Percentiles rank a stretch among this genome's conserved stretches.
Evolutionary conservation across 495 filamentous ascomycete species (phyloP).

Genomic region (Penicillium verhagenii): DNA sequence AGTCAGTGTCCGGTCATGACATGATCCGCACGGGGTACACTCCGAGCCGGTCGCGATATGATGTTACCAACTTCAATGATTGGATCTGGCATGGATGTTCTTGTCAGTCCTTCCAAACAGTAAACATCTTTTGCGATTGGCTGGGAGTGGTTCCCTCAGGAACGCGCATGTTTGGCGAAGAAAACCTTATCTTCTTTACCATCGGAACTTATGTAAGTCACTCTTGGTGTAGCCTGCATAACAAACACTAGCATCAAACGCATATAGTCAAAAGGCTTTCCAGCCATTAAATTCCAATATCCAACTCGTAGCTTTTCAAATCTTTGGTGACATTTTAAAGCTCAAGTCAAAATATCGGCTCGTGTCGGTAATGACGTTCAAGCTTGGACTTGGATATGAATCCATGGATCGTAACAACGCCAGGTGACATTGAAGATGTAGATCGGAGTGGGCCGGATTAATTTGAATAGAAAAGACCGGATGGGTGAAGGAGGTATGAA

Average conservation of each 20-base stretch:
- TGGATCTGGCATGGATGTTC: background rate
- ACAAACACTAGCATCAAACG: too few relatives aligned
- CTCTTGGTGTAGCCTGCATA: too few relatives aligned
- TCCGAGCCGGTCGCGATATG: slow-evolving; percentile 6
- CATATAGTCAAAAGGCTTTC: too few relatives aligned
- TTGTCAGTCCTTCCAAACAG: background rate
- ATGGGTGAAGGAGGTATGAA: background rate
- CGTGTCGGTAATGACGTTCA: slow-evolving; percentile 7
- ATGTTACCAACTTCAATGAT: background rate
- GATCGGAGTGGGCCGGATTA: background rate
- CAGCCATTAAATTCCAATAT: too few relatives aligned
- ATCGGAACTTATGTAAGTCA: too few relatives aligned
- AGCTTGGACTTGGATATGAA: too few relatives aligned
- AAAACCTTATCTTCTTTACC: background rate
- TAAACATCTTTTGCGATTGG: background rate
- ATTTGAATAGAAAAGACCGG: background rate
- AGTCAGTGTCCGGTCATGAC: slow-evolving; percentile 13
- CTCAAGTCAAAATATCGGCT: background rate
- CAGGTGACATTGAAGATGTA: background rate
- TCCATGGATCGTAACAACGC: background rate
- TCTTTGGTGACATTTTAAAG: too few relatives aligned
- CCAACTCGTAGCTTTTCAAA: too few relatives aligned
- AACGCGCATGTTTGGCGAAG: background rate
- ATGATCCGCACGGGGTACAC: background rate
- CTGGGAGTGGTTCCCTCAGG: background rate